These are phyloP conservation scores for Coccinonectria pachysandricola DNA, from an alignment of 2,329 filamentous ascomycete species.

Conservation along the genomic window DNA sequence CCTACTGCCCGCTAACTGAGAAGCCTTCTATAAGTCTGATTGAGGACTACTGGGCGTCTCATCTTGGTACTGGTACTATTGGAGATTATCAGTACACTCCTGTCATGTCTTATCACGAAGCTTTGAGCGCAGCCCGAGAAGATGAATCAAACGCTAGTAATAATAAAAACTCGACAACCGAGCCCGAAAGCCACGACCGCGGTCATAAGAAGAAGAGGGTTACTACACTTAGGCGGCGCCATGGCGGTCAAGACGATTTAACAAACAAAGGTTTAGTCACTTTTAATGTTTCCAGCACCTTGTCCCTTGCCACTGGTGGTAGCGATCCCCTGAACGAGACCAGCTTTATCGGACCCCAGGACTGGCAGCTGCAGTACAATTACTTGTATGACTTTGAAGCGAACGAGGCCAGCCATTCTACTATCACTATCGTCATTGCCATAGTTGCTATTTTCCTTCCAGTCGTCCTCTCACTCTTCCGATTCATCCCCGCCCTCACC, in stretches of 20 bases:
- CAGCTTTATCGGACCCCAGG: slow-evolving; percentile 18
- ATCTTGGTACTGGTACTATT: slow-evolving; percentile 19
- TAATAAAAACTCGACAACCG: too few species aligned
- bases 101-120: slow-evolving; percentile 19
- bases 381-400: slow-evolving; percentile 41
- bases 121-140: slow-evolving; percentile 11
- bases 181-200: not conserved
- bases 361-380: slow-evolving; percentile 35
- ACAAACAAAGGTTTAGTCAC: too few species aligned
- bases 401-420: slow-evolving; percentile 26
- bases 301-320: slow-evolving; percentile 15
- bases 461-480: slow-evolving; percentile 22
- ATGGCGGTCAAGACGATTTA: slow-evolving; percentile 4
- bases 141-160: slow-evolving; percentile 11
- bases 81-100: slow-evolving; percentile 15
- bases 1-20: slow-evolving; percentile 18
- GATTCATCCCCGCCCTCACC: slow-evolving; percentile 22
- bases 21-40: slow-evolving; percentile 8
- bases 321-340: slow-evolving; percentile 21
- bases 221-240: slow-evolving; percentile 4
- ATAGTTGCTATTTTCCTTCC: slow-evolving; percentile 23
- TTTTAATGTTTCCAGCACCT: too few species aligned
- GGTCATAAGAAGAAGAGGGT: slow-evolving; percentile 1
- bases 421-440: slow-evolving; percentile 13
- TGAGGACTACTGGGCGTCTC: slow-evolving; percentile 20